phyloP scores from a whole-genome alignment of 768 basidiomycete genomes.

The Suillus cothurnatus region DNA sequence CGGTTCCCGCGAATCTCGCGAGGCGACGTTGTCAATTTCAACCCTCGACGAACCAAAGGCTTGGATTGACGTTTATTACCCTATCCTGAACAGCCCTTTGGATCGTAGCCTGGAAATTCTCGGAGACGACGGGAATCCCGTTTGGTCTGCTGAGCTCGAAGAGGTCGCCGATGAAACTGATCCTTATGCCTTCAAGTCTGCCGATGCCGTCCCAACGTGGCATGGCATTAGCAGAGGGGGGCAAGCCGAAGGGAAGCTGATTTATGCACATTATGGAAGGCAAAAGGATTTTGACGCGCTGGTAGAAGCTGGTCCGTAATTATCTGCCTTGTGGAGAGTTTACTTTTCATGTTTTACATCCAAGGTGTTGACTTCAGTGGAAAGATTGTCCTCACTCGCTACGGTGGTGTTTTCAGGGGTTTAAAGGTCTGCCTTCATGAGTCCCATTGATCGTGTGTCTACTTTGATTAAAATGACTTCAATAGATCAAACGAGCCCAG shows the following conservation, averaged over 20 bases:
- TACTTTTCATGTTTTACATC: not conserved
- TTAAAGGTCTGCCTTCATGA: constrained; percentile 48
- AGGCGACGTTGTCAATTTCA: constrained; percentile 52
- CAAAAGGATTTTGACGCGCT: constrained; percentile 68
- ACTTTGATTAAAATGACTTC: constrained; percentile 9
- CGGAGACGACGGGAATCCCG: constrained; percentile 47
- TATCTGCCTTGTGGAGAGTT: too few relatives aligned
- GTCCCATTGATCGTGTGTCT: not conserved
- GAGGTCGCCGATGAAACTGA: constrained; percentile 71
- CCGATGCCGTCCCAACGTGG: constrained; percentile 62
- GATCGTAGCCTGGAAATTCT: constrained; percentile 57
- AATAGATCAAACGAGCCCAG: constrained; percentile 60
- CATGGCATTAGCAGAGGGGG: constrained; percentile 73
- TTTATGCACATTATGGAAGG: constrained; percentile 61
- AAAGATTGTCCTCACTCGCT: constrained; percentile 60
- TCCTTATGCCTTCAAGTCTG: constrained; percentile 58
- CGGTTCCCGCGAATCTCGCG: constrained; percentile 54
- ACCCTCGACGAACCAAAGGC: constrained; percentile 43
- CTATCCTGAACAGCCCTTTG: constrained; percentile 69
- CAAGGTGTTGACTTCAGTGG: constrained; percentile 61
- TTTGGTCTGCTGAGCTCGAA: constrained; percentile 64
- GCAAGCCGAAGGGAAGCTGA: constrained; percentile 58
- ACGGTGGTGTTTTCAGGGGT: constrained; percentile 66
- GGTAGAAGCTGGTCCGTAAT: constrained; percentile 44
- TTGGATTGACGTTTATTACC: constrained; percentile 77